These are phyloP conservation scores for Leonotis leonurus DNA, from an alignment of 257 asterid species.

Conservation along the genomic window DNA sequence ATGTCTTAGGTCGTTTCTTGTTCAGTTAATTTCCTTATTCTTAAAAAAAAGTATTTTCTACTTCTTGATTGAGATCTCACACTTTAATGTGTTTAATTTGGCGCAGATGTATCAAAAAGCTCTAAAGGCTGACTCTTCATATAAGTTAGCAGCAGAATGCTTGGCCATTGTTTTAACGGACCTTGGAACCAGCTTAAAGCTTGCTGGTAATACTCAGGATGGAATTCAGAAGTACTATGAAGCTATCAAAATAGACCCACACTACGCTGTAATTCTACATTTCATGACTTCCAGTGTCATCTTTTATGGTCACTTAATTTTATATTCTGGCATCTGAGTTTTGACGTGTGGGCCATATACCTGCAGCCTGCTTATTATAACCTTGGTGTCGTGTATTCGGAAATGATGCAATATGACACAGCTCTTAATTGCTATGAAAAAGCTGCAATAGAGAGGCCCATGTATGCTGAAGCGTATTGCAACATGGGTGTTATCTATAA, in stretches of 20 bases:
- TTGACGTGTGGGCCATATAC: constrained; percentile 18
- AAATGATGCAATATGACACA: constrained; percentile 97
- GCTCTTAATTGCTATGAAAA: constrained; percentile 92
- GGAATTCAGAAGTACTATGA: constrained; percentile 95
- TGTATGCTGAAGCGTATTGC: constrained; percentile 99
- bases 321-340: constrained; percentile 16
- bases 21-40: neutral
- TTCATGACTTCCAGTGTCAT: constrained; percentile 11
- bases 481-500: constrained; percentile 98
- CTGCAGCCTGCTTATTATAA: constrained; percentile 98
- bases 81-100: constrained; percentile 10
- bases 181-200: constrained; percentile 96
- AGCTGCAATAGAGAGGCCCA: constrained; percentile 94
- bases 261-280: constrained; percentile 71
- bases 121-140: constrained; percentile 65
- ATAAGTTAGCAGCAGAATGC: constrained; percentile 92
- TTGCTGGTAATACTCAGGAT: constrained; percentile 94
- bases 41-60: neutral
- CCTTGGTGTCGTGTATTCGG: constrained; percentile 98
- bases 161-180: constrained; percentile 92
- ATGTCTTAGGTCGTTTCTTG: neutral
- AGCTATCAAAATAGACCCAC: constrained; percentile 83
- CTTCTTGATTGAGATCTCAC: neutral
- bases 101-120: constrained; percentile 97
- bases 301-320: constrained; percentile 6